Conservation (phyloP, 495 filamentous ascomycete species). For the Aspergillus baeticus region DNA sequence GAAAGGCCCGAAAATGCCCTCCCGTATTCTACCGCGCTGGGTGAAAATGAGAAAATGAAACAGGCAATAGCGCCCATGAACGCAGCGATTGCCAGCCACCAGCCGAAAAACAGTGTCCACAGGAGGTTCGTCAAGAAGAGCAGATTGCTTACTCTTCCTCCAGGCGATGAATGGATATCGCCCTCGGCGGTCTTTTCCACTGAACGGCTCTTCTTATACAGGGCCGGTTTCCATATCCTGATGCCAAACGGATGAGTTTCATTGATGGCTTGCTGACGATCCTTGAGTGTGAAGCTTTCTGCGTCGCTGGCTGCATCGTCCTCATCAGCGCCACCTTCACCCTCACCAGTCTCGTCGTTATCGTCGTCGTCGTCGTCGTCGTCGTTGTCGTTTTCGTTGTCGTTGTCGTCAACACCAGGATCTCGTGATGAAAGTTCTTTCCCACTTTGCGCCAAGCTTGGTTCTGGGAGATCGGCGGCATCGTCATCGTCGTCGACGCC, state of each 20-base stretch:
- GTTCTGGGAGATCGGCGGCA: constrained; percentile 36
- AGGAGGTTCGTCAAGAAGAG: constrained; percentile 82
- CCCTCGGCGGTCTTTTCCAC: constrained; percentile 95
- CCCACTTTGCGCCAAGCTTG: constrained; percentile 17
- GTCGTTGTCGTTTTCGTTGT: constrained; percentile 51
- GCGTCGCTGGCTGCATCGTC: constrained; percentile 61
- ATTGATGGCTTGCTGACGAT: constrained; percentile 97
- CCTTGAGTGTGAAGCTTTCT: constrained; percentile 78
- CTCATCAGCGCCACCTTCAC: background rate
- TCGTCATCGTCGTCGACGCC: constrained; percentile 50
- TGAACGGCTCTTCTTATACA: constrained; percentile 97
- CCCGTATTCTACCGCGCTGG: constrained; percentile 84
- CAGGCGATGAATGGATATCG: constrained; percentile 95
- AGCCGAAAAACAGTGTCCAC: constrained; percentile 92
- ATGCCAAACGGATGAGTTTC: constrained; percentile 99
- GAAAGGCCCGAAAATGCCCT: constrained; percentile 80
- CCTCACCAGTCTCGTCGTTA: constrained; percentile 37
- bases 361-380: constrained; percentile 50
- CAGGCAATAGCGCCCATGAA: constrained; percentile 71
- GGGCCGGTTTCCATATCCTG: constrained; percentile 94
- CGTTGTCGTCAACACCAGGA: too few species aligned
- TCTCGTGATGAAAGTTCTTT: too few species aligned
- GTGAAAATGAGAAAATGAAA: constrained; percentile 74
- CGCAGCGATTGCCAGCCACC: constrained; percentile 89
- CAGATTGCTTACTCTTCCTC: constrained; percentile 79